phyloP scores from a whole-genome alignment of 306 rosid species.

The Dryas alaskensis region DNA sequence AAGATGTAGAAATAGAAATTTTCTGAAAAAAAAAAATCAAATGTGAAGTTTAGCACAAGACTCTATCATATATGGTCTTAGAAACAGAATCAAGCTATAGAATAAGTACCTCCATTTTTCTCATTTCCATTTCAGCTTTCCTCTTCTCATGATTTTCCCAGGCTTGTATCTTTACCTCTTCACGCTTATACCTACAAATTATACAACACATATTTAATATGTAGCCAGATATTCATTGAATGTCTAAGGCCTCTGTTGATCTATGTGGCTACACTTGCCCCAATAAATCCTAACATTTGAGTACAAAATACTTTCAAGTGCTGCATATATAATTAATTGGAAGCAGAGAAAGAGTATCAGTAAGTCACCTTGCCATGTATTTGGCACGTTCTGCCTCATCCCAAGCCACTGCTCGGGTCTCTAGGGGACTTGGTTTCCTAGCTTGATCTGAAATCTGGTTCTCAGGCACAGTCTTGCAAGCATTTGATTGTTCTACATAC shows the following conservation, averaged over 20 bases:
- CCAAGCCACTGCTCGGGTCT: slow-evolving; percentile 88
- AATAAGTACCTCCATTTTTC: slow-evolving; percentile 82
- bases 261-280: background rate
- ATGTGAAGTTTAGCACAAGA: background rate
- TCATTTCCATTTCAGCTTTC: slow-evolving; percentile 94
- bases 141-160: slow-evolving; percentile 95
- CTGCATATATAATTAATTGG: background rate
- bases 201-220: slow-evolving; percentile 18
- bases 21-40: background rate
- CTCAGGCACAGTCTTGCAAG: slow-evolving; percentile 33
- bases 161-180: slow-evolving; percentile 92
- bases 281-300: slow-evolving; percentile 5
- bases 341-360: slow-evolving; percentile 7
- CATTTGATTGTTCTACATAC: slow-evolving; percentile 43
- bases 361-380: slow-evolving; percentile 71
- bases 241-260: too few relatives aligned
- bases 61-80: too few relatives aligned
- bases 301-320: slow-evolving; percentile 14
- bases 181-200: slow-evolving; percentile 74
- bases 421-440: slow-evolving; percentile 52
- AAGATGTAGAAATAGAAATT: background rate
- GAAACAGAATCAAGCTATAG: background rate
- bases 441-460: slow-evolving; percentile 47
- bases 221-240: background rate
- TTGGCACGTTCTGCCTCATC: slow-evolving; percentile 96